A percentile compares a stretch with the other conserved stretches of the same genome.
These are phyloP conservation scores for Alternaria sp. DNA, from an alignment of 2,329 filamentous ascomycete species.

Conservation along the genomic window DNA sequence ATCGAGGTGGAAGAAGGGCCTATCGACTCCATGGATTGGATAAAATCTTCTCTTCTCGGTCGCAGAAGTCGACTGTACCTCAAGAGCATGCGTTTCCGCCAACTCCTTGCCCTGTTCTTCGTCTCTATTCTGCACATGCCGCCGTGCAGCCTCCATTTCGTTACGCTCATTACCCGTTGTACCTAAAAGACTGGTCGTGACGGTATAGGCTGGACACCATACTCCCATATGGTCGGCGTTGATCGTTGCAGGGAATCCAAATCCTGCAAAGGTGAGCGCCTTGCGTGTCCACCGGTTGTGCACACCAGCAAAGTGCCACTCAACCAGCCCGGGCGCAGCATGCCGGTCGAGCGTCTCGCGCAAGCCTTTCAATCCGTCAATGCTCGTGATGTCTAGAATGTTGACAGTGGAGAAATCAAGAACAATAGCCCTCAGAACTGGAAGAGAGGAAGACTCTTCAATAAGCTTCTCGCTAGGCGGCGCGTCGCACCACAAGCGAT, in stretches of 20 bases:
- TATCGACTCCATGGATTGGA: constrained; percentile 33
- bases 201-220: constrained; percentile 39
- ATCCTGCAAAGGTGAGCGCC: constrained; percentile 64
- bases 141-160: constrained; percentile 11
- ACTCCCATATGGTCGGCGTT: constrained; percentile 14
- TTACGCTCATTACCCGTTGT: constrained; percentile 29
- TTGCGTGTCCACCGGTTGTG: constrained; percentile 66
- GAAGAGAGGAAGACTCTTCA: constrained; percentile 42
- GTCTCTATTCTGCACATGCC: constrained; percentile 8
- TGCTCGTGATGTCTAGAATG: constrained; percentile 64
- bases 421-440: constrained; percentile 63
- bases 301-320: constrained; percentile 61
- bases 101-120: constrained; percentile 16
- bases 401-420: constrained; percentile 66
- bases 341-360: constrained; percentile 64
- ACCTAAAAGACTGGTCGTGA: constrained; percentile 24
- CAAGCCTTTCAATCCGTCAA: constrained; percentile 64
- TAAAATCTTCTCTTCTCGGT: neutral
- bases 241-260: constrained; percentile 55
- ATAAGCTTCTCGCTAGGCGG: constrained; percentile 44
- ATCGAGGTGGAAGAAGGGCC: constrained; percentile 44
- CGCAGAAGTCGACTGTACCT: neutral
- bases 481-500: constrained; percentile 66
- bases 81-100: neutral
- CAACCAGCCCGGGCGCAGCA: constrained; percentile 51